Evolutionary conservation across 805 yeast species (phyloP).

Genomic region (Candida glaebosa): DNA sequence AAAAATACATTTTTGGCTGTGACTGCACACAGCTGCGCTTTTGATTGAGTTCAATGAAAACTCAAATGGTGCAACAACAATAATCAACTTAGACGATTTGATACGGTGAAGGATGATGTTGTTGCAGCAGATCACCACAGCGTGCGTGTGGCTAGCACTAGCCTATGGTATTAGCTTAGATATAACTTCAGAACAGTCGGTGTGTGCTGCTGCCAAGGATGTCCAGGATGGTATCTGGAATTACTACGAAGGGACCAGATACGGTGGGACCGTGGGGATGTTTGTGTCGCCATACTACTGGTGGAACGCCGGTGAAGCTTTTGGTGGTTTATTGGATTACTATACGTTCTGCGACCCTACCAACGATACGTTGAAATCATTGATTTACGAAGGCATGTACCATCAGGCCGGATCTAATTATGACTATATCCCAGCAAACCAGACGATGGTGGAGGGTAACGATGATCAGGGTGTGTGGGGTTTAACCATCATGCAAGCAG

Average conservation of each 20-base stretch:
- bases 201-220: conserved; percentile 37
- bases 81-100: neutral
- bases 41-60: too few species aligned
- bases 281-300: conserved; percentile 45
- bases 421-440: conserved; percentile 45
- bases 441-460: conserved; percentile 46
- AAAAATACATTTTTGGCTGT: too few species aligned
- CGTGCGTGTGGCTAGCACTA: neutral
- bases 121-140: neutral
- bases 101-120: neutral
- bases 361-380: conserved; percentile 26
- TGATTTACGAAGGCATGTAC: conserved; percentile 37
- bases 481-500: conserved; percentile 44
- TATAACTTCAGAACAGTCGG: conserved; percentile 29
- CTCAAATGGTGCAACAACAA: too few species aligned
- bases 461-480: conserved; percentile 57
- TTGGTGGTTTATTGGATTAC: conserved; percentile 45
- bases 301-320: conserved; percentile 54
- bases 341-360: conserved; percentile 33
- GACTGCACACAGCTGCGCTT: too few species aligned
- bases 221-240: conserved; percentile 40
- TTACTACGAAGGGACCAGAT: conserved; percentile 39
- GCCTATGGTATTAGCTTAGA: conserved; percentile 38
- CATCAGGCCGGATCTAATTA: conserved; percentile 40
- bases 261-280: conserved; percentile 48